These are phyloP conservation scores for Astrocystis sublimbata DNA, from an alignment of 495 filamentous ascomycete genomes.

Conservation along the genomic window DNA sequence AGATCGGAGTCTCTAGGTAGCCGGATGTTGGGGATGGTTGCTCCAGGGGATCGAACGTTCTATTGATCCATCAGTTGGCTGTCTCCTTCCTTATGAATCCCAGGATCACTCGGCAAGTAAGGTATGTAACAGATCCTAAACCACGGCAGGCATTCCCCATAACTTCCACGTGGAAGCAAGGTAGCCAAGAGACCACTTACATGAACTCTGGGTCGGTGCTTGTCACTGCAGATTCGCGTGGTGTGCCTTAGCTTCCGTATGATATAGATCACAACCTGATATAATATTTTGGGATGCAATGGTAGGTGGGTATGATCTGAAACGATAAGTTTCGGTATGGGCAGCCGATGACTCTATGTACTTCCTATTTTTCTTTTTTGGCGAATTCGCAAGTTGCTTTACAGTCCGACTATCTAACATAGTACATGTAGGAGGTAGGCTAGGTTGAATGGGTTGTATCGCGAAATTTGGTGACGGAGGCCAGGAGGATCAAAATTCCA, in stretches of 20 bases:
- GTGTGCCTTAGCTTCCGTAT: neutral
- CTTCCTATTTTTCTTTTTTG: too few species aligned
- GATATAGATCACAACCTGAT: neutral
- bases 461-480: neutral
- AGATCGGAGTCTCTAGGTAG: neutral
- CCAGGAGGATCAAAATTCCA: neutral
- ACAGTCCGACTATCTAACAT: too few species aligned
- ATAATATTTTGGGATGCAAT: neutral
- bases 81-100: slow-evolving; percentile 19
- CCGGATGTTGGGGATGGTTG: slow-evolving; percentile 3
- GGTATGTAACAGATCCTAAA: neutral
- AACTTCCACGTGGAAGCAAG: neutral
- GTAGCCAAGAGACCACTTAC: neutral
- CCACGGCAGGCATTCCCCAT: neutral
- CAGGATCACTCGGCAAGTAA: neutral
- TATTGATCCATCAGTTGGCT: slow-evolving; percentile 15
- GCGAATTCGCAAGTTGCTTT: neutral
- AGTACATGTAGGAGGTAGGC: too few species aligned
- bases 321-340: too few species aligned
- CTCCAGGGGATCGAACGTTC: slow-evolving; percentile 2
- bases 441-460: too few species aligned
- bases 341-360: too few species aligned
- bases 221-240: neutral
- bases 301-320: neutral
- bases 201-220: neutral